phyloP scores from a whole-genome alignment of 257 asterid species.

The Primulina huaijiensis region DNA sequence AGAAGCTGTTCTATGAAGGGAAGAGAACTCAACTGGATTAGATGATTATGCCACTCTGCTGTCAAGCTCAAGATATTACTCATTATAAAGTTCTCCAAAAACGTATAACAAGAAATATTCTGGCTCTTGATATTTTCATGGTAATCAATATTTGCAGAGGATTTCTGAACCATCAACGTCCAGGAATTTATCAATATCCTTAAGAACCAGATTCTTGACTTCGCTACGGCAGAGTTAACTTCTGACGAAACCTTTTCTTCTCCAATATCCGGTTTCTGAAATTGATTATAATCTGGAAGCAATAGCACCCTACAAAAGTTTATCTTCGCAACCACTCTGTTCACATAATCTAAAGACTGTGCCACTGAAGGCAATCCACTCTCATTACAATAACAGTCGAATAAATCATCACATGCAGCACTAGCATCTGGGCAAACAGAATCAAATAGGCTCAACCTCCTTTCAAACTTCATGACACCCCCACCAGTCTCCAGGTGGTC shows the following conservation, averaged over 20 bases:
- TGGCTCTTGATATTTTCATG: slow-evolving; percentile 35
- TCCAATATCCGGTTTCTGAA: slow-evolving; percentile 31
- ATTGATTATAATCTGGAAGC: slow-evolving; percentile 34
- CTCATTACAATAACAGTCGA: slow-evolving; percentile 46
- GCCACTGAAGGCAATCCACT: slow-evolving; percentile 39
- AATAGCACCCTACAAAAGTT: slow-evolving; percentile 59
- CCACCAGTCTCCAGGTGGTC: slow-evolving; percentile 41
- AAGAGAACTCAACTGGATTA: slow-evolving; percentile 58
- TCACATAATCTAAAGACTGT: slow-evolving; percentile 55
- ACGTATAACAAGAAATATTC: slow-evolving; percentile 44
- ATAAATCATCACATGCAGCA: slow-evolving; percentile 37
- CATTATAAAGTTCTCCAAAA: slow-evolving; percentile 60
- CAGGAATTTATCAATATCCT: slow-evolving; percentile 62
- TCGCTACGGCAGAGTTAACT: slow-evolving; percentile 37
- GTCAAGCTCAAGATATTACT: slow-evolving; percentile 52
- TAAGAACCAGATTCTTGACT: slow-evolving; percentile 49
- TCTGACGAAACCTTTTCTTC: slow-evolving; percentile 27
- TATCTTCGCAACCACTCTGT: slow-evolving; percentile 65
- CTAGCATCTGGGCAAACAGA: slow-evolving; percentile 52
- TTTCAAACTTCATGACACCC: slow-evolving; percentile 37
- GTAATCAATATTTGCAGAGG: slow-evolving; percentile 32
- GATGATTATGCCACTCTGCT: slow-evolving; percentile 45
- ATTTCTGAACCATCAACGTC: slow-evolving; percentile 56
- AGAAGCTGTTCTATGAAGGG: slow-evolving; percentile 61
- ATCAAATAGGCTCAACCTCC: slow-evolving; percentile 52